Conservation (phyloP, 805 yeast species). For the Spathaspora hagerdaliae region DNA sequence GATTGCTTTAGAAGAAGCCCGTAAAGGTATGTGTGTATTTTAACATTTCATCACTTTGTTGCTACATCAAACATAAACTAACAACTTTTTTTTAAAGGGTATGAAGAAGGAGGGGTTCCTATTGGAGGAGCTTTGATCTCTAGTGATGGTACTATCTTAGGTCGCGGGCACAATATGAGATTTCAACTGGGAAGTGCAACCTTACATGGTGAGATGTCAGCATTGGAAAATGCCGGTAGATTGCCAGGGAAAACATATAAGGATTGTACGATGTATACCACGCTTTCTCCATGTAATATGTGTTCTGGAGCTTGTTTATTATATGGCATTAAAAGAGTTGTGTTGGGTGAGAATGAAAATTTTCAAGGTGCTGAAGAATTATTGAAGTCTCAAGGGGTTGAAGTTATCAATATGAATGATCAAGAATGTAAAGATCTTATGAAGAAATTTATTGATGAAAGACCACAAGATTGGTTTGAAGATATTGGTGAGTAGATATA, state of each 20-base stretch:
- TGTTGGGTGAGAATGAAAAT: constrained; percentile 82
- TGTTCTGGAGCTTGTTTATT: constrained; percentile 90
- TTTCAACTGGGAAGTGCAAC: constrained; percentile 81
- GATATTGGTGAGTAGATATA: constrained; percentile 55
- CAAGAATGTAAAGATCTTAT: constrained; percentile 65
- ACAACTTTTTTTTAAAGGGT: constrained; percentile 38
- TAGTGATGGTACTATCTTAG: constrained; percentile 76
- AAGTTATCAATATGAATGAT: constrained; percentile 59
- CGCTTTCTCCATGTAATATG: constrained; percentile 92
- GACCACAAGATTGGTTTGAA: constrained; percentile 78
- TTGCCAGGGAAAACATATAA: constrained; percentile 75
- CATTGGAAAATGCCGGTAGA: constrained; percentile 89
- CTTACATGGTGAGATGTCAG: constrained; percentile 88
- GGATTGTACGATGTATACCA: constrained; percentile 86
- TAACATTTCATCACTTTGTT: constrained; percentile 18
- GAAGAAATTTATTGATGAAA: constrained; percentile 72
- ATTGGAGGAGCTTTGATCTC: constrained; percentile 74
- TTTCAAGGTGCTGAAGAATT: constrained; percentile 82
- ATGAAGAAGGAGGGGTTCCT: constrained; percentile 86
- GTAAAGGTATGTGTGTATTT: constrained; percentile 37
- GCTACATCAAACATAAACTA: neutral
- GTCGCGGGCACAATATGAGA: constrained; percentile 88
- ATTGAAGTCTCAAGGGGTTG: constrained; percentile 63
- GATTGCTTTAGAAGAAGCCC: constrained; percentile 72
- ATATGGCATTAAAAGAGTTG: constrained; percentile 85